Base-by-base conservation (phyloP, 106 monocot species). In the Hemerocallis citrina region DNA sequence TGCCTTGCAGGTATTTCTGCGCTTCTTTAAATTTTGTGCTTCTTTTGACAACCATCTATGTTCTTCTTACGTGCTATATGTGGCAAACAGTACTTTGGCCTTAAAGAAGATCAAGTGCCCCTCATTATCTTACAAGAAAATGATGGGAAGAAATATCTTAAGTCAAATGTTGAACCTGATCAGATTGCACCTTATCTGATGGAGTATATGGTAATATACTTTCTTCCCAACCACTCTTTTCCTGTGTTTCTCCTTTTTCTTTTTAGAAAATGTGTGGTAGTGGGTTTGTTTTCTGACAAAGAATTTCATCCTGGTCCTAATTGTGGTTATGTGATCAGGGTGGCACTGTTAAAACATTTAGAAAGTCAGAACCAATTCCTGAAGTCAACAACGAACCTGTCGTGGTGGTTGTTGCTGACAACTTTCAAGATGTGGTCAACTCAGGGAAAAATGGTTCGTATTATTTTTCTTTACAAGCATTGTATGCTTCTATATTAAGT, bases 321-420 rank as follows among this genome's bases (percentile, higher is more conserved):
- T 75, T 67, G 12, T 7, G n/a, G 38, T 1, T 40, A 19, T 59
- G 34, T 56, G 4, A 61, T 31, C 77, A 92, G 92, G 92, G 74
- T 47, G 92, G 88, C 7, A 88, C 58, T 48, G 67, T 85, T 59
- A 72, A 68, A 46, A 74, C 75, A 24, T 84, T 64, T 39, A 75
- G 1, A 61, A 93, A 85, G 67, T 93, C 92, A 25, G 92, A 85
- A 55, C 81, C 92, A 36, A 85, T 88, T 63, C 92, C 92, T 22
- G 84, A 93, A 37, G 76, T 63, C 43, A 88, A 93, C 29, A 39
- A 88, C 72, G 79, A 85, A 63, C 92, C 92, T 13, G 92, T 93
- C 25, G 88, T 88, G 59, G 75, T 82, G 19, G 85, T 85, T 52
- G 92, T 92, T 24, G 78, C 74, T 38, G 71, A 85, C 43, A 93